A percentile compares a stretch with the other conserved stretches of the same genome.
Conservation (phyloP, 2,329 filamentous ascomycete species). For the Colletotrichum somersetense region DNA sequence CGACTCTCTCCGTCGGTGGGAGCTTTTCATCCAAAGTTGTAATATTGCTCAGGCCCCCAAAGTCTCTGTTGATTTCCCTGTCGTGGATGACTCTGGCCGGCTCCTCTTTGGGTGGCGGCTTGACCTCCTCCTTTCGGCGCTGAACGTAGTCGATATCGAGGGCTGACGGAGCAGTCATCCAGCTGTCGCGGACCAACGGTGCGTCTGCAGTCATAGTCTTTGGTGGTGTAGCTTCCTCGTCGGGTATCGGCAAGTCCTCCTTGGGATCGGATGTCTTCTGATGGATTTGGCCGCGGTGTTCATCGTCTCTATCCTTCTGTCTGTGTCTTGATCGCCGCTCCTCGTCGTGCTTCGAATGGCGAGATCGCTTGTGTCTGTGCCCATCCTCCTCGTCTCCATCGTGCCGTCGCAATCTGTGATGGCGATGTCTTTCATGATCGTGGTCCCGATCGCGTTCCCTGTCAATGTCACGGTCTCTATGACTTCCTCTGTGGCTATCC, state of each 20-base stretch:
- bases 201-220: constrained; percentile 47
- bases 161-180: constrained; percentile 87
- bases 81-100: constrained; percentile 80
- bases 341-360: constrained; percentile 66
- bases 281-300: constrained; percentile 45
- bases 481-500: constrained; percentile 42
- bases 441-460: constrained; percentile 51
- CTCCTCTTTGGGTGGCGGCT: constrained; percentile 66
- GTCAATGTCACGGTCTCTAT: constrained; percentile 49
- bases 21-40: constrained; percentile 61
- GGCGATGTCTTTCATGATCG: constrained; percentile 49
- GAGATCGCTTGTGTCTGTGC: constrained; percentile 75
- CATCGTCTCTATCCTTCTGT: constrained; percentile 43
- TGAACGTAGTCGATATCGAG: constrained; percentile 86
- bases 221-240: constrained; percentile 56
- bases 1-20: constrained; percentile 63
- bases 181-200: constrained; percentile 79
- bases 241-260: constrained; percentile 63
- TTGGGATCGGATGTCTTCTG: constrained; percentile 62
- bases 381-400: constrained; percentile 63
- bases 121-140: constrained; percentile 66
- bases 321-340: constrained; percentile 50
- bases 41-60: constrained; percentile 71
- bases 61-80: constrained; percentile 80
- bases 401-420: constrained; percentile 52